Conservation (phyloP, 1,284 basidiomycete genomes). For the Phenoliferia sp. region DNA sequence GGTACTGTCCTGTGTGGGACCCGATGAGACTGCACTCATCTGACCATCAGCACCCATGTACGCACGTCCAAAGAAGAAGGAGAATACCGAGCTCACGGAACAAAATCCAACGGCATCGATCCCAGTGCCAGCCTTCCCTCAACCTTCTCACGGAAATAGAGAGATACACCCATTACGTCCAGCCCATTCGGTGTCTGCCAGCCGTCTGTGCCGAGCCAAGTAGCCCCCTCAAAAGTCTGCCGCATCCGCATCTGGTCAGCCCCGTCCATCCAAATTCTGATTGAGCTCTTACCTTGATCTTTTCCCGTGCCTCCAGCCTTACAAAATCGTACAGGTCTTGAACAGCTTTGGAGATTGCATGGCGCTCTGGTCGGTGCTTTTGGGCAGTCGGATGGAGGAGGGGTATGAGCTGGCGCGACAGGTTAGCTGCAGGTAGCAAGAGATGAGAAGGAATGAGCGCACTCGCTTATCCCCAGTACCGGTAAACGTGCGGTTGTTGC, state of each 20-base stretch:
- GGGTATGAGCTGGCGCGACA: background rate
- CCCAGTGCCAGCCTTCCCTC: background rate
- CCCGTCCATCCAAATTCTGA: background rate
- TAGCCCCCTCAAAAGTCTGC: background rate
- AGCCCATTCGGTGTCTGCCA: background rate
- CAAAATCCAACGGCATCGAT: background rate
- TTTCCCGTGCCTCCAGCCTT: background rate
- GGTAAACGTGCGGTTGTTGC: background rate
- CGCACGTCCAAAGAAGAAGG: background rate
- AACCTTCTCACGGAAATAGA: background rate
- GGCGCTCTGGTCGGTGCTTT: background rate
- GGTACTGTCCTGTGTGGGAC: background rate
- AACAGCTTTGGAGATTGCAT: background rate
- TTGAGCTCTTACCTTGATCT: background rate
- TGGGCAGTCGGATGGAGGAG: background rate
- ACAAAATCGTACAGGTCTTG: background rate
- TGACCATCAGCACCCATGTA: background rate
- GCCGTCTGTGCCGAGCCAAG: background rate
- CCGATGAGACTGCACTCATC: background rate
- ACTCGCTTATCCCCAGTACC: background rate
- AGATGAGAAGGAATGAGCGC: background rate
- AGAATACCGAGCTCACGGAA: background rate
- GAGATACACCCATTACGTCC: background rate
- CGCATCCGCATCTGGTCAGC: background rate
- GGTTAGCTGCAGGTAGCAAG: background rate